These are phyloP conservation scores for Ambrosia artemisiifolia DNA, from an alignment of 129 eudicot species.

Conservation along the genomic window DNA sequence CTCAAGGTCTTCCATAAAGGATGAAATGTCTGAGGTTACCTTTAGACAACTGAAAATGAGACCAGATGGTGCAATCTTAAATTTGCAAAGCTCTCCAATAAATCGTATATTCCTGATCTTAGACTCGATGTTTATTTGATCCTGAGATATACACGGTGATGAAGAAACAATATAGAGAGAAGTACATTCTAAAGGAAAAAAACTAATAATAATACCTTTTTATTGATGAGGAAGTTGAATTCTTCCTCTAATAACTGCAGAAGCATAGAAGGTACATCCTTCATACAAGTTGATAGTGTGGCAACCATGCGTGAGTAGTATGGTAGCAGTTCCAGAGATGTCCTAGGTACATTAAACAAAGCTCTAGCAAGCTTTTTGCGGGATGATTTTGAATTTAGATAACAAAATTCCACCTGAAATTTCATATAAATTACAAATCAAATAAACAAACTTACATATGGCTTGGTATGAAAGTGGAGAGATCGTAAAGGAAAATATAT, in stretches of 20 bases:
- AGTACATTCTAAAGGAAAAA: background rate
- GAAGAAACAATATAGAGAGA: slow-evolving; percentile 15
- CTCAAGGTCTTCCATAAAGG: background rate
- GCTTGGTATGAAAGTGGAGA: background rate
- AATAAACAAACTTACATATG: background rate
- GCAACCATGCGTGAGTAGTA: slow-evolving; percentile 97
- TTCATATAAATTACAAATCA: background rate
- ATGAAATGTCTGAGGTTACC: slow-evolving; percentile 35
- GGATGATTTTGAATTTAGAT: slow-evolving; percentile 78
- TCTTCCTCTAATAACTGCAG: slow-evolving; percentile 91
- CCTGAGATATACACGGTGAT: slow-evolving; percentile 39
- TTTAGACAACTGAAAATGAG: slow-evolving; percentile 86
- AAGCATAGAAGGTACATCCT: slow-evolving; percentile 86
- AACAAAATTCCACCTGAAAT: slow-evolving; percentile 91
- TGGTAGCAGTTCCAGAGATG: slow-evolving; percentile 81
- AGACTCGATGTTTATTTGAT: slow-evolving; percentile 96
- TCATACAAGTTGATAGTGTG: slow-evolving; percentile 91
- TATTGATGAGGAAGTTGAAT: slow-evolving; percentile 73
- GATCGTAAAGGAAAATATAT: background rate
- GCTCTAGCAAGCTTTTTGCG: slow-evolving; percentile 94
- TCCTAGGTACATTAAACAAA: slow-evolving; percentile 89
- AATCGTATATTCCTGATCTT: slow-evolving; percentile 92
- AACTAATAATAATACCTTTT: slow-evolving; percentile 51
- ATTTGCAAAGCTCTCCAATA: slow-evolving; percentile 96
- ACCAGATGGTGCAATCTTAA: slow-evolving; percentile 85